phyloP scores from a whole-genome alignment of 2,329 filamentous ascomycete species.

The Pseudopithomyces chartarum region DNA sequence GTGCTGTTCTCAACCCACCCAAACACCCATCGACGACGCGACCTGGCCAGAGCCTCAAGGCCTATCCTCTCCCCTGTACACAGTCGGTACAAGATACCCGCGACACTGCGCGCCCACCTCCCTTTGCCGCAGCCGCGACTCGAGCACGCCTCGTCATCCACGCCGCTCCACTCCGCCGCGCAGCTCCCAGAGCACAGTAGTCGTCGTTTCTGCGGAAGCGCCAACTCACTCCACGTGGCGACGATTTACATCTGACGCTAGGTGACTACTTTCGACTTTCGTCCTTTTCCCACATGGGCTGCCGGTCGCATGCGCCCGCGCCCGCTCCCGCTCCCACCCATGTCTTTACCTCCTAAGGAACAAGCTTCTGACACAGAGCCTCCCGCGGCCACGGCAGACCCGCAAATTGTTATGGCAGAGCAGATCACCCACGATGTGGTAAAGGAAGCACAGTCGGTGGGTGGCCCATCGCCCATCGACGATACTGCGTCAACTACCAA shows the following conservation, averaged over 20 bases:
- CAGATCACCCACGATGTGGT: constrained; percentile 72
- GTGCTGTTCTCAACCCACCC: constrained; percentile 17
- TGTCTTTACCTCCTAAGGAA: constrained; percentile 24
- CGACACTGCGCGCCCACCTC: constrained; percentile 28
- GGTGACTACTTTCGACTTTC: constrained; percentile 43
- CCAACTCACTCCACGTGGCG: constrained; percentile 45
- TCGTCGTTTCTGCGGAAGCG: constrained; percentile 49
- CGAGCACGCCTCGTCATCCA: constrained; percentile 15
- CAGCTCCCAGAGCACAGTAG: constrained; percentile 33
- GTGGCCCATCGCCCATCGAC: constrained; percentile 67
- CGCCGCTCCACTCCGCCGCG: constrained; percentile 40
- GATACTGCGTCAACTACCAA: constrained; percentile 65
- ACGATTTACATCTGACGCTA: constrained; percentile 45
- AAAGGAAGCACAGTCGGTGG: constrained; percentile 71
- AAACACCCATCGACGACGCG: constrained; percentile 32
- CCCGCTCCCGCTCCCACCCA: constrained; percentile 13
- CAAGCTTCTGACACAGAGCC: constrained; percentile 38
- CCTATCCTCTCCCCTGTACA: constrained; percentile 26
- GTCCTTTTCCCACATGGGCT: constrained; percentile 27
- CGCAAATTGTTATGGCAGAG: constrained; percentile 73
- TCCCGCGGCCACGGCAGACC: constrained; percentile 47
- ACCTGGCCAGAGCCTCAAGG: constrained; percentile 36
- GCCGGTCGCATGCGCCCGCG: constrained; percentile 17
- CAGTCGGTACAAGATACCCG: constrained; percentile 29
- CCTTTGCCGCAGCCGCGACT: constrained; percentile 14